These are phyloP conservation scores for Diaporthe longicolla DNA, from an alignment of 2,329 filamentous ascomycete species.

Conservation along the genomic window DNA sequence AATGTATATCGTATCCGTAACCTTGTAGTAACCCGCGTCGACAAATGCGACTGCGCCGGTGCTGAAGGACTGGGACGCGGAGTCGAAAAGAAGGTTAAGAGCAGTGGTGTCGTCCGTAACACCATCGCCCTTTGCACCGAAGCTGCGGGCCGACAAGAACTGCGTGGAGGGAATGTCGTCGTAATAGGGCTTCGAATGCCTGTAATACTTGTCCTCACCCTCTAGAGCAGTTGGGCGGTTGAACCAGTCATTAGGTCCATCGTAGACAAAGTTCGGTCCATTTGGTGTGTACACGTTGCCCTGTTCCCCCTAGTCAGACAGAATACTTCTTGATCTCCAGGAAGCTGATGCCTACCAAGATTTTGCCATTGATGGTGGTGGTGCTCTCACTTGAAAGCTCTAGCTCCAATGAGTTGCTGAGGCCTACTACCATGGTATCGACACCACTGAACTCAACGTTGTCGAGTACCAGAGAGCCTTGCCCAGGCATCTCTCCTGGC, in stretches of 20 bases:
- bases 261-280: conserved; percentile 63
- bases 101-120: conserved; percentile 70
- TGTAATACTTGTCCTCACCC: conserved; percentile 60
- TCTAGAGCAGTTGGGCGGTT: conserved; percentile 69
- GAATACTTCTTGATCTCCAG: not conserved
- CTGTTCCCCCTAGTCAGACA: conserved; percentile 52
- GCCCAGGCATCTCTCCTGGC: conserved; percentile 51
- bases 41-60: conserved; percentile 70
- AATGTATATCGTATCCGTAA: conserved; percentile 67
- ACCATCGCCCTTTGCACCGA: conserved; percentile 79
- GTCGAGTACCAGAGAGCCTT: conserved; percentile 61
- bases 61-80: conserved; percentile 52
- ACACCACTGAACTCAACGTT: conserved; percentile 48
- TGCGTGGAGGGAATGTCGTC: conserved; percentile 63
- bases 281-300: conserved; percentile 73
- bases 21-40: conserved; percentile 73
- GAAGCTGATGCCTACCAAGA: not conserved
- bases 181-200: conserved; percentile 75
- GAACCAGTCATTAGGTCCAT: conserved; percentile 58
- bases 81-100: conserved; percentile 50
- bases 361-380: not conserved
- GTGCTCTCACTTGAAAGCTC: not conserved
- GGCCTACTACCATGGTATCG: not conserved
- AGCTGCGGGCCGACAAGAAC: conserved; percentile 73
- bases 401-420: not conserved